Evolutionary conservation across 2,329 filamentous ascomycete species (phyloP).

Genomic region (Arthrobotrys sphaeroides): DNA sequence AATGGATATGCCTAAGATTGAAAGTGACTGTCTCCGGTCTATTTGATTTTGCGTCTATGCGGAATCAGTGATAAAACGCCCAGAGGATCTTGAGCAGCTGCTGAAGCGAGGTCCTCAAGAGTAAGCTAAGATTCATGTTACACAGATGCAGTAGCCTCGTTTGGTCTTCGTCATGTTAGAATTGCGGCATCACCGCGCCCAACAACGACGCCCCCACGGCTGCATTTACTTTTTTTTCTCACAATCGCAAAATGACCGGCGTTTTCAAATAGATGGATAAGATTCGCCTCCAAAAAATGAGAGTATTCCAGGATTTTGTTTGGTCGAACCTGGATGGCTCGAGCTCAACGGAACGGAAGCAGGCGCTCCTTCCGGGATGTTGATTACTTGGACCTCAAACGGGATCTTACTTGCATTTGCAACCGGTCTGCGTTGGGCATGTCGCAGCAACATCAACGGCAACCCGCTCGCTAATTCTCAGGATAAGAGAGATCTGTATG

Average conservation of each 20-base stretch:
- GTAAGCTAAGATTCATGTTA: neutral
- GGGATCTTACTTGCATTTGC: conserved; percentile 27
- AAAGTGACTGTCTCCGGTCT: neutral
- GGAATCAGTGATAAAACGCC: neutral
- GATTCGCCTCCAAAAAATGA: neutral
- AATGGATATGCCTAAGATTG: neutral
- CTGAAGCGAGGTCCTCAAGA: neutral
- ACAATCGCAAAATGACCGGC: neutral
- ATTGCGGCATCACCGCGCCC: neutral
- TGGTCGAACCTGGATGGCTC: conserved; percentile 15
- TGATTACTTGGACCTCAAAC: conserved; percentile 39
- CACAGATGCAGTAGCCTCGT: neutral
- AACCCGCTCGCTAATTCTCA: conserved; percentile 4
- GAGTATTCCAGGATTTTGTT: neutral
- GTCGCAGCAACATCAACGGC: neutral
- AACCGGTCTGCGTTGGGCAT: neutral
- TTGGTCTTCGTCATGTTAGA: no score
- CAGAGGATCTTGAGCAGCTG: neutral
- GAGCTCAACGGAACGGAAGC: conserved; percentile 26
- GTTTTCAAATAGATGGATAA: conserved; percentile 7
- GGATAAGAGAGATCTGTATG: neutral
- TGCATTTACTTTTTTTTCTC: neutral
- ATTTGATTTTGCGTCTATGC: conserved; percentile 3
- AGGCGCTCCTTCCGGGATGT: conserved; percentile 17
- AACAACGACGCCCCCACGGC: neutral